Base-by-base conservation (phyloP, 805 yeast species). In the Clavispora asparagi region DNA sequence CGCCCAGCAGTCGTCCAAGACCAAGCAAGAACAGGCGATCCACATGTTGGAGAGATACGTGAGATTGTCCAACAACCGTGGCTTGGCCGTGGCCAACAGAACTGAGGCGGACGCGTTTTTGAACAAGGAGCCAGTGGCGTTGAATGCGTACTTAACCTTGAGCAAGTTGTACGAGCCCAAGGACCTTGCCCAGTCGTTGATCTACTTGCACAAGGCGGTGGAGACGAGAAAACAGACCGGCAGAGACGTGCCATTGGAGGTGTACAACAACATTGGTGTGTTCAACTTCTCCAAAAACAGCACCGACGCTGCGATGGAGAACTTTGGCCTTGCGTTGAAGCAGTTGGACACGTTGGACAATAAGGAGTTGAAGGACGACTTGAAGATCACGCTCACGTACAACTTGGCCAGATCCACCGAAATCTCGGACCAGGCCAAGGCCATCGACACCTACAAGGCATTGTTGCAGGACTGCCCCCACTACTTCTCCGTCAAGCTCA, bases 221-320 rank as follows among this genome's bases (percentile, higher is more conserved):
- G 85, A 81, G 41, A 68, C 77, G 7, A 66, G 73, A 46, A 63
- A 67, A 39, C 63, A 63, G 29, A 67, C 64, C 32, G 60, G 63
- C 40, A 76, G 81, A 38, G 73, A 73, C 31, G 70, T 74, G 2
- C 80, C 82, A 2, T 65, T 77, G 40, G 85, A 82, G 54, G 69
- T 92, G 27, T 73, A 82, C 57, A 90, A 89, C 61, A 94, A 94
- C 57, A 73, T 89, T 54, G 98, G 95, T 39, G 95, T 87, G 6
- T 80, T 89, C 64, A 79, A 87, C 47, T 85, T 86, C 59, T 71
- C 82, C 51, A 82, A 77, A 51, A 82, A 81, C 25, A 79, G 83
- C 54, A 68, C 65, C 43, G 81, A 73, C 2, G 78, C 77, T 6
- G 83, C 97, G 0, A 63, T 74, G 17, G 67, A 71, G 5, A 73